These are phyloP conservation scores for Physcia stellaris DNA, from an alignment of 495 filamentous ascomycete genomes.

Conservation along the genomic window DNA sequence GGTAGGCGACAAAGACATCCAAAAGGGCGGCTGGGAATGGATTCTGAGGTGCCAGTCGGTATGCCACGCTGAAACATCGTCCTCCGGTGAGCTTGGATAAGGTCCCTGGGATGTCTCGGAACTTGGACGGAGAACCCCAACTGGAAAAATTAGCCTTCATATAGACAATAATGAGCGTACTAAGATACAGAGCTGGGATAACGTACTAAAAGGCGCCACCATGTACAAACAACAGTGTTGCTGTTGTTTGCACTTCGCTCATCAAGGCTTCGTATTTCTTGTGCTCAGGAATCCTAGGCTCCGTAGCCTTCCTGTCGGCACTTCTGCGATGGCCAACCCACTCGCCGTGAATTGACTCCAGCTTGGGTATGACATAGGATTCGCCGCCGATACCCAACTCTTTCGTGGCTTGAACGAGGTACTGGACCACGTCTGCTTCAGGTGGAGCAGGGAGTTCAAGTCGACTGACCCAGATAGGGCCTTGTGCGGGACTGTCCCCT, in stretches of 20 bases:
- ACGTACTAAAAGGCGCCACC: constrained; percentile 7
- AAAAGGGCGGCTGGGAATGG: constrained; percentile 19
- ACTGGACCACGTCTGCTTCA: neutral
- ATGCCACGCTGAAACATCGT: constrained; percentile 18
- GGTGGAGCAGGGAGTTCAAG: neutral
- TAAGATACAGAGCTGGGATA: neutral
- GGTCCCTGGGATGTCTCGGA: too few species aligned
- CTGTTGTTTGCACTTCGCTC: constrained; percentile 2
- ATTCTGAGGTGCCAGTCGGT: constrained; percentile 25
- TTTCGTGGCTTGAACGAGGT: neutral
- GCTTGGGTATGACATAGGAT: neutral
- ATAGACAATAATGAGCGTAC: neutral
- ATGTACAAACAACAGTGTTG: constrained; percentile 8
- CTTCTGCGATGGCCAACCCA: constrained; percentile 7
- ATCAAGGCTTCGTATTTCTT: constrained; percentile 6
- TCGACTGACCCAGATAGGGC: constrained; percentile 9
- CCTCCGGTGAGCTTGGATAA: constrained; percentile 1
- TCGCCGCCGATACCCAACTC: constrained; percentile 1
- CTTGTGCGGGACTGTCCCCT: too few species aligned
- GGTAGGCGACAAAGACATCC: constrained; percentile 16
- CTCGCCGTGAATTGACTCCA: constrained; percentile 1
- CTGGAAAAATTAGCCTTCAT: too few species aligned
- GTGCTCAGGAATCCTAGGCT: neutral
- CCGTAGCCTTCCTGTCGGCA: neutral
- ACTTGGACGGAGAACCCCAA: constrained; percentile 1